Base-by-base conservation (phyloP, 345 rosid species). In the Angophora floribunda region DNA sequence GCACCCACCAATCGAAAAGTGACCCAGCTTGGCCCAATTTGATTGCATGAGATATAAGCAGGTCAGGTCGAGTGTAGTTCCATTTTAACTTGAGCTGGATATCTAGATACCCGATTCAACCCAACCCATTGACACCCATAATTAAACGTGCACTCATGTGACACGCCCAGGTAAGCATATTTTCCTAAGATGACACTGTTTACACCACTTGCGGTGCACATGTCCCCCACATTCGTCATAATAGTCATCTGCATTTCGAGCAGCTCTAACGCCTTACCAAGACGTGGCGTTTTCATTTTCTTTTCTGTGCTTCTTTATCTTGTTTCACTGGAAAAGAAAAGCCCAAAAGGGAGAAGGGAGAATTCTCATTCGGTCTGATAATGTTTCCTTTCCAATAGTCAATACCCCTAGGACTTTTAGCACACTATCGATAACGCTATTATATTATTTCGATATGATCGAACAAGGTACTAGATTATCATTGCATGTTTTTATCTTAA, bases 81-180 rank as follows among this genome's bases (percentile, higher is more conserved):
- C 61, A 55, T 9, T 0, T 55, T 28, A 22, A 55, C 61, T 55
- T 55, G 61, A 55, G 61, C 24, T 55, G 9, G 61, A 28, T 55
- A 55, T 55, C 24, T 55, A 0, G 0, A 55, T 55, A 22, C 24
- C 5, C 21, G 9, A 55, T 11, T 5, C 1, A 5, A 55, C 13
- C 28, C 13, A 2, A 55, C 28, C 61, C 28, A 22, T 22, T 22
- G 24, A 36, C 41, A 36, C 41, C 41, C 41, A 36, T 36, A 36
- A 36, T 36, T 36, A 55, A 55, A 55, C 21, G 12, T 5, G 12
- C 5, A 7, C 75, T 13, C n/a, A 13, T 1, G 47, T 17, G 80
- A 70, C 26, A 32, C 16, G 1, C 13, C 24, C 26, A 9, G 0
- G 13, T 17, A 2, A 70, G 80, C 47, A 36, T 32, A 4, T 70